Percentiles rank a stretch among this genome's conserved stretches.
phyloP scores from a whole-genome alignment of 108 stramenopile species.

The Skeletonema tropicum region DNA sequence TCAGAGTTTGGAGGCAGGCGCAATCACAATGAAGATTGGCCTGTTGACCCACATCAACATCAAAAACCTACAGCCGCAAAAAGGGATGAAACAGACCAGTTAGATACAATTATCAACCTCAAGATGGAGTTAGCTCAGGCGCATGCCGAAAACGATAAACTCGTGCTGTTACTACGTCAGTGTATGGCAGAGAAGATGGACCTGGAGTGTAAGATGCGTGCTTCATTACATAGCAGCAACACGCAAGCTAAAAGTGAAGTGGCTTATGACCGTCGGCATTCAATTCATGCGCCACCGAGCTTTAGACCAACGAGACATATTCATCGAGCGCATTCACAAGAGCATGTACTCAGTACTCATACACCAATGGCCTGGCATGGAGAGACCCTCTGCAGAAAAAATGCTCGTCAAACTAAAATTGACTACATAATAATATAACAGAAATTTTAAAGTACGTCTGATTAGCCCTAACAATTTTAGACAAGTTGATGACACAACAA shows the following conservation, averaged over 20 bases:
- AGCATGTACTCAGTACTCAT: not conserved
- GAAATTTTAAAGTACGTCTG: too few relatives aligned
- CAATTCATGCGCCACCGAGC: not conserved
- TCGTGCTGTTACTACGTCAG: not conserved
- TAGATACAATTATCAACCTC: not conserved
- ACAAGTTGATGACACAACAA: not conserved
- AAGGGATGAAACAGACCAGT: not conserved
- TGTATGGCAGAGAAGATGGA: not conserved
- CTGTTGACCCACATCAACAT: not conserved
- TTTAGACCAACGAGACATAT: not conserved
- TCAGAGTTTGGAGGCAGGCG: not conserved
- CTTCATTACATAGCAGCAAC: not conserved
- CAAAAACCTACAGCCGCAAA: not conserved
- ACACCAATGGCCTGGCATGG: not conserved
- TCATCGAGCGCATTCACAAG: not conserved
- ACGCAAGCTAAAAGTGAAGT: not conserved
- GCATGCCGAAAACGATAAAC: not conserved
- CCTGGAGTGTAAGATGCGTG: not conserved
- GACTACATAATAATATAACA: too few relatives aligned
- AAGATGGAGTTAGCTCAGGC: not conserved
- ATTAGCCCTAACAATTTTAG: too few relatives aligned
- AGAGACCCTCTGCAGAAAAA: not conserved
- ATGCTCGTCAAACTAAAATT: not conserved
- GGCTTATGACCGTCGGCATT: not conserved
- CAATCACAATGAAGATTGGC: not conserved